phyloP scores from a whole-genome alignment of 2,329 filamentous ascomycete species.

The Penicillium decumbens region DNA sequence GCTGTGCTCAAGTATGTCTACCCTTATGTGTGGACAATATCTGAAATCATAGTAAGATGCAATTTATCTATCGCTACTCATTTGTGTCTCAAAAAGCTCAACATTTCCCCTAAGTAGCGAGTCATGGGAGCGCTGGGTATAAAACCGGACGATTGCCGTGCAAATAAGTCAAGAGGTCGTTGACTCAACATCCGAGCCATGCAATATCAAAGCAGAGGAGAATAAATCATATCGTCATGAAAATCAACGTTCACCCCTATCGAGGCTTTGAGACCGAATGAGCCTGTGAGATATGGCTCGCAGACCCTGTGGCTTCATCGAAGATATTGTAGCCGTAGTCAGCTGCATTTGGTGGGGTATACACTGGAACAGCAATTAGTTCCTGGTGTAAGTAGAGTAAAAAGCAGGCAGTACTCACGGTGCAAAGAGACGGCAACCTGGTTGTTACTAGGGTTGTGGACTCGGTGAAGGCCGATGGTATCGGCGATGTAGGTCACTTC shows the following conservation, averaged over 20 bases:
- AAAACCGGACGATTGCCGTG: background rate
- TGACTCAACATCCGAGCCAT: background rate
- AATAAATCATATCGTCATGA: background rate
- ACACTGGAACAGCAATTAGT: conserved; percentile 19
- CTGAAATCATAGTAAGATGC: background rate
- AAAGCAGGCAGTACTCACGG: conserved; percentile 17
- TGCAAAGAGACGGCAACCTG: conserved; percentile 33
- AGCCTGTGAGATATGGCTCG: conserved; percentile 28
- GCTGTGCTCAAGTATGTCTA: background rate
- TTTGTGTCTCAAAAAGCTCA: background rate
- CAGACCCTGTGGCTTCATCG: conserved; percentile 26
- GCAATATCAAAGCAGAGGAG: background rate
- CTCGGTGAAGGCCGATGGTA: conserved; percentile 31
- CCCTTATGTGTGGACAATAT: background rate
- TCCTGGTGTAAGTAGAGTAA: background rate
- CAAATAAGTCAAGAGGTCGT: background rate
- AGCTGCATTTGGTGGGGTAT: conserved; percentile 33
- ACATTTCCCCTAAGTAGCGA: background rate
- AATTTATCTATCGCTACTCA: background rate
- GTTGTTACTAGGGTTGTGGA: conserved; percentile 25
- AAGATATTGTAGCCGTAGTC: conserved; percentile 34
- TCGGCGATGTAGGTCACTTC: conserved; percentile 34
- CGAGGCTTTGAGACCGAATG: conserved; percentile 8
- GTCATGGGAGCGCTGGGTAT: background rate
- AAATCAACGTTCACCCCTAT: conserved; percentile 1